Conservation (phyloP, 805 yeast species). For the Kluyveromyces aestuarii region DNA sequence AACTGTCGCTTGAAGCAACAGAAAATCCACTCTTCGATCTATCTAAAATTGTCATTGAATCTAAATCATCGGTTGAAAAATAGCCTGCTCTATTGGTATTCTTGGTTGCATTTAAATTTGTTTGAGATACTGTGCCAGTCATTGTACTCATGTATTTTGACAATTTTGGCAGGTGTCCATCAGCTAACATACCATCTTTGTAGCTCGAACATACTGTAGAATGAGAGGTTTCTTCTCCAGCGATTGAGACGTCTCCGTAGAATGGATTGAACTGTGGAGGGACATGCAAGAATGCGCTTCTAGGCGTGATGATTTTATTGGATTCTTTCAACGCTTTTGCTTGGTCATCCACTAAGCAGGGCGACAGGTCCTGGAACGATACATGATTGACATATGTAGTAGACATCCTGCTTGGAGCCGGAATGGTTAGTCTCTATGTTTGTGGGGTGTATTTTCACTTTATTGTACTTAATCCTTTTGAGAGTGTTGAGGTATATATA, state of each 20-base stretch:
- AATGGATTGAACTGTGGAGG: constrained; percentile 27
- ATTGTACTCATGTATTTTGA: background rate
- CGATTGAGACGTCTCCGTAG: constrained; percentile 4
- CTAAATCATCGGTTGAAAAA: background rate
- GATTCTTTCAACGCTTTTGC: constrained; percentile 13
- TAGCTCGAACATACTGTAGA: background rate
- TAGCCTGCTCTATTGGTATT: background rate
- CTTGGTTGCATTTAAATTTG: background rate
- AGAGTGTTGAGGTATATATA: background rate
- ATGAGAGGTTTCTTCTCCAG: background rate
- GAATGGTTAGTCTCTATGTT: background rate
- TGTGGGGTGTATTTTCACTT: background rate
- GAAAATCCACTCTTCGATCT: constrained; percentile 2
- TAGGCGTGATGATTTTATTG: constrained; percentile 14
- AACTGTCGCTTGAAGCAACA: constrained; percentile 1
- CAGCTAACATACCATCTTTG: background rate
- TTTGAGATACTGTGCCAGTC: background rate
- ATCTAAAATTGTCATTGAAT: background rate
- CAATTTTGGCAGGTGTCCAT: background rate
- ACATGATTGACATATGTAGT: constrained; percentile 19
- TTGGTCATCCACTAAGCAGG: constrained; percentile 23
- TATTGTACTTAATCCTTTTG: background rate
- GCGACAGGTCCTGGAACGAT: constrained; percentile 27
- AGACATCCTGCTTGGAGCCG: background rate
- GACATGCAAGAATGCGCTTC: constrained; percentile 19